Evolutionary conservation across 768 basidiomycete genomes (phyloP).

Genomic region (Fibroporia radiculosa): DNA sequence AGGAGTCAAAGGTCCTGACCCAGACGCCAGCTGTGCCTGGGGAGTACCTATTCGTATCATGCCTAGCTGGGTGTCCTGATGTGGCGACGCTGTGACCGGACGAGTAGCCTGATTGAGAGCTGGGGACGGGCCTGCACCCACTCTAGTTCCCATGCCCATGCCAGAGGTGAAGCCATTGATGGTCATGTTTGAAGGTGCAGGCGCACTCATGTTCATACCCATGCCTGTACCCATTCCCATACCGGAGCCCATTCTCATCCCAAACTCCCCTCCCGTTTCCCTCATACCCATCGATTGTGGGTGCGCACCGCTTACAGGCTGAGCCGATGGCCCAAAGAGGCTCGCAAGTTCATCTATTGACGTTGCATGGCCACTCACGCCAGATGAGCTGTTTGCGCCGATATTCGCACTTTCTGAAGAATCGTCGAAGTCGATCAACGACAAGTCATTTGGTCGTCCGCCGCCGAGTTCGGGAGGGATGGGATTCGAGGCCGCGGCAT

Average conservation of each 20-base stretch:
- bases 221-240: slow-evolving; percentile 1
- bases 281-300: slow-evolving; percentile 2
- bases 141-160: not conserved
- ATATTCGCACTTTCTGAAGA: slow-evolving; percentile 13
- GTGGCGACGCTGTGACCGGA: slow-evolving; percentile 8
- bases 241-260: slow-evolving; percentile 11
- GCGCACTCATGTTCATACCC: slow-evolving; percentile 1
- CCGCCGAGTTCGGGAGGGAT: slow-evolving; percentile 53
- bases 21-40: slow-evolving; percentile 3
- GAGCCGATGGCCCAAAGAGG: slow-evolving; percentile 38
- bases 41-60: slow-evolving; percentile 29
- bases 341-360: slow-evolving; percentile 52
- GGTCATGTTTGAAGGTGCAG: not conserved
- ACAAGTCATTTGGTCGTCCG: slow-evolving; percentile 27
- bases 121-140: slow-evolving; percentile 5
- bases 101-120: slow-evolving; percentile 1
- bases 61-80: slow-evolving; percentile 11
- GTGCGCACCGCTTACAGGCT: not conserved
- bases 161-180: slow-evolving; percentile 1
- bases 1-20: slow-evolving; percentile 7
- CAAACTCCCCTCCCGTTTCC: slow-evolving; percentile 5
- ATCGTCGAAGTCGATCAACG: slow-evolving; percentile 79
- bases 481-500: slow-evolving; percentile 54
- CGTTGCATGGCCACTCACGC: slow-evolving; percentile 15
- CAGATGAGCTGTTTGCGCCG: slow-evolving; percentile 13